A percentile compares a stretch with the other conserved stretches of the same genome.
Evolutionary conservation across 108 stramenopile genomes (phyloP).

Genomic region (Epithemia pelagica): DNA sequence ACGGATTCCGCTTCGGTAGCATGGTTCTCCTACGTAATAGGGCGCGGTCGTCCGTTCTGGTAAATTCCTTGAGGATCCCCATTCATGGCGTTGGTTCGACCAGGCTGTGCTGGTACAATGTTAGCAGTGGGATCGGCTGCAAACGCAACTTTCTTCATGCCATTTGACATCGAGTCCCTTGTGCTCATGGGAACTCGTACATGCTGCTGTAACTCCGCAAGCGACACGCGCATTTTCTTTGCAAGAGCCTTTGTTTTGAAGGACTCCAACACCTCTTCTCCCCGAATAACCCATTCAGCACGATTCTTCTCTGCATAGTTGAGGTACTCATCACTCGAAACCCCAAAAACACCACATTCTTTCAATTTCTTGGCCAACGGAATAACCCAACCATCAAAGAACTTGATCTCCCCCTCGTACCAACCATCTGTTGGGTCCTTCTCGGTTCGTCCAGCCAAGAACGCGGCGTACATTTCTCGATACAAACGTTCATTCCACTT

Average conservation of each 20-base stretch:
- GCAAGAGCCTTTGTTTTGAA: neutral
- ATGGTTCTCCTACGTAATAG: neutral
- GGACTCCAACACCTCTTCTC: neutral
- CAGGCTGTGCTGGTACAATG: neutral
- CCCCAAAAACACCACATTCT: constrained; percentile 11
- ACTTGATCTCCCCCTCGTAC: constrained; percentile 7
- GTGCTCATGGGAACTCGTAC: neutral
- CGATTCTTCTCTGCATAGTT: constrained; percentile 1
- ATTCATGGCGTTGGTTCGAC: neutral
- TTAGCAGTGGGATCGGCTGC: neutral
- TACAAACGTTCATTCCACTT: constrained; percentile 39
- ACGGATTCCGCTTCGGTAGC: too few relatives aligned
- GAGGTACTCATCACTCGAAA: neutral
- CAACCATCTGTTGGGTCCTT: constrained; percentile 18
- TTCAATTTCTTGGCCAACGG: constrained; percentile 4
- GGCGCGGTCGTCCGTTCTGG: neutral
- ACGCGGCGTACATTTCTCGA: constrained; percentile 21
- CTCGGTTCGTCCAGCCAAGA: neutral
- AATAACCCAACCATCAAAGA: constrained; percentile 8
- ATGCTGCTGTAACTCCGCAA: neutral
- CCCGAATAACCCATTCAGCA: neutral
- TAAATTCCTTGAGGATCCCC: neutral
- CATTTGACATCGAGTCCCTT: neutral
- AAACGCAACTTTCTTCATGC: neutral
- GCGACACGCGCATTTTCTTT: neutral